phyloP scores from a whole-genome alignment of 164 flowering plant species.

The Vitis rupestris region DNA sequence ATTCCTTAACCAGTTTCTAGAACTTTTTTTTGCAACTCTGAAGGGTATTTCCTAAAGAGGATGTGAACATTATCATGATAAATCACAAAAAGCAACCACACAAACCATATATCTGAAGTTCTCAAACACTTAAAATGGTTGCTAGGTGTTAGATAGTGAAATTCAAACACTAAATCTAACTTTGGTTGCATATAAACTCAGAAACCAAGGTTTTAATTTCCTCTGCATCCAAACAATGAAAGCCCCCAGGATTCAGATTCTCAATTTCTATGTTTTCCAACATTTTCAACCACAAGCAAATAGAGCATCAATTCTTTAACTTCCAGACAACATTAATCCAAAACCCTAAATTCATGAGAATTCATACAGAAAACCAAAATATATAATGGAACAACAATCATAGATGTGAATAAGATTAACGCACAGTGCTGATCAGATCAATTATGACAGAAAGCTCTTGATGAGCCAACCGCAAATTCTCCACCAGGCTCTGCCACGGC shows the following conservation, averaged over 20 bases:
- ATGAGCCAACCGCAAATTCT: conserved; percentile 81
- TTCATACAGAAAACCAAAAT: neutral
- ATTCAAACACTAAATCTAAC: too few relatives aligned
- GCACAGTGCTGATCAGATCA: conserved; percentile 85
- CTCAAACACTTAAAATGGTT: too few relatives aligned
- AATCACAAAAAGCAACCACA: too few relatives aligned
- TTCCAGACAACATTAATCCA: neutral
- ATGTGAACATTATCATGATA: too few relatives aligned
- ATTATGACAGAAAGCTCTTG: conserved; percentile 91
- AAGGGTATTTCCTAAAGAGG: too few relatives aligned
- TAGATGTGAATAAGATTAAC: conserved; percentile 1
- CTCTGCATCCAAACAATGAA: neutral
- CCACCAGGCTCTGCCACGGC: conserved; percentile 88
- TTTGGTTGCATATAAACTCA: too few relatives aligned
- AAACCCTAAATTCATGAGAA: neutral
- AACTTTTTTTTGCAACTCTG: neutral
- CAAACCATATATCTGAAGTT: too few relatives aligned
- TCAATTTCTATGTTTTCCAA: neutral
- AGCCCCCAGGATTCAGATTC: neutral
- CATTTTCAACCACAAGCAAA: neutral
- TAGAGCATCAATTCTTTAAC: neutral
- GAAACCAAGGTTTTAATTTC: neutral
- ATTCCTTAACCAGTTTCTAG: neutral
- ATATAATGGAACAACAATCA: neutral
- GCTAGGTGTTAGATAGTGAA: too few relatives aligned